Evolutionary conservation across 495 filamentous ascomycete genomes (phyloP).

Genomic region (Aspergillus sparsus): DNA sequence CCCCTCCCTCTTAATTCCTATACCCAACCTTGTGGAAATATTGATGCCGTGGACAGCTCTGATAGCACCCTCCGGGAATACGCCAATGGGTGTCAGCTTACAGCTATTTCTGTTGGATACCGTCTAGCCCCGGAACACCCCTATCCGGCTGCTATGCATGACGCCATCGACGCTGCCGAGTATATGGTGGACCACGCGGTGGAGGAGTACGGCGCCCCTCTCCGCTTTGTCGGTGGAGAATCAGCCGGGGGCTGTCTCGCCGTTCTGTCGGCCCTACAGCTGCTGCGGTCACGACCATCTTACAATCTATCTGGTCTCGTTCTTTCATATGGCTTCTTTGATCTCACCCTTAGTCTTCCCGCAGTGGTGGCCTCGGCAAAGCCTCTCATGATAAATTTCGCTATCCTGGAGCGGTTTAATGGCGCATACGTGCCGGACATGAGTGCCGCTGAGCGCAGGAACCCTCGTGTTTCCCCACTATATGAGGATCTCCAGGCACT

Average conservation of each 20-base stretch:
- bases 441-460: conserved; percentile 34
- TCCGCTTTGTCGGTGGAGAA: conserved; percentile 33
- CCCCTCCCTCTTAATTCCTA: conserved; percentile 13
- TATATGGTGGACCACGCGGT: conserved; percentile 43
- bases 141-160: conserved; percentile 52
- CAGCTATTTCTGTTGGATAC: conserved; percentile 58
- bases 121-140: conserved; percentile 61
- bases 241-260: conserved; percentile 52
- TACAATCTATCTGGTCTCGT: conserved; percentile 19
- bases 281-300: conserved; percentile 33
- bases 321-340: conserved; percentile 25
- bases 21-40: background rate
- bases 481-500: conserved; percentile 43
- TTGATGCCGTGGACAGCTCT: conserved; percentile 2
- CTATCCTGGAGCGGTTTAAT: conserved; percentile 42
- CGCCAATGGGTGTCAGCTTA: conserved; percentile 44
- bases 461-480: conserved; percentile 41
- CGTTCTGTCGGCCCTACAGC: conserved; percentile 43
- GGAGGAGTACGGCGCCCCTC: conserved; percentile 23
- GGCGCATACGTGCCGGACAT: conserved; percentile 46
- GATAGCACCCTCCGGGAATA: conserved; percentile 13
- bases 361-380: conserved; percentile 40
- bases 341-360: conserved; percentile 29
- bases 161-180: conserved; percentile 52
- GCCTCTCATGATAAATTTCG: conserved; percentile 1